Conservation (phyloP, 2,329 filamentous ascomycete genomes). For the Karstenula rhodostoma region DNA sequence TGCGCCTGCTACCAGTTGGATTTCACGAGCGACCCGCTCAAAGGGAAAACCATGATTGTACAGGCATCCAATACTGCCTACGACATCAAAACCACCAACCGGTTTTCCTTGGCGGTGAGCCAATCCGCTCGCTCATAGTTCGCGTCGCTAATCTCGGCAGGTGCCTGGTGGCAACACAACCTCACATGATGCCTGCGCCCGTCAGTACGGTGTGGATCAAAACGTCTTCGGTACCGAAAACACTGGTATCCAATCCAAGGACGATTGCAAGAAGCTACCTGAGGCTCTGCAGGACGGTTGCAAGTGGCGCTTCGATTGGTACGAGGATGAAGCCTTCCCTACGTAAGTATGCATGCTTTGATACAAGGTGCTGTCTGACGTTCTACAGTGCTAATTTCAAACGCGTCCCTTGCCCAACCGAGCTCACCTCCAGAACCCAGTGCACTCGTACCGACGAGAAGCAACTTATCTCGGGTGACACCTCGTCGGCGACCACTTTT, state of each 20-base stretch:
- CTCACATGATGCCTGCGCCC: slow-evolving; percentile 42
- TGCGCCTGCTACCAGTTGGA: slow-evolving; percentile 71
- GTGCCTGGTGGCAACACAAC: slow-evolving; percentile 49
- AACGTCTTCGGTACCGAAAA: slow-evolving; percentile 43
- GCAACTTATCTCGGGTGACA: slow-evolving; percentile 25
- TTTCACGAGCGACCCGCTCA: slow-evolving; percentile 63
- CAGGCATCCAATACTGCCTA: slow-evolving; percentile 69
- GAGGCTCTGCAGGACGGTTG: slow-evolving; percentile 37
- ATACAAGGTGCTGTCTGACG: slow-evolving; percentile 29
- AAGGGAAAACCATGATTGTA: slow-evolving; percentile 70
- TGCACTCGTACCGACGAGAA: slow-evolving; percentile 46
- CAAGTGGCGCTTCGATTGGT: slow-evolving; percentile 48
- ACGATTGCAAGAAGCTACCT: slow-evolving; percentile 47
- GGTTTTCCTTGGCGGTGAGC: slow-evolving; percentile 48
- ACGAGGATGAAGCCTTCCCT: slow-evolving; percentile 43
- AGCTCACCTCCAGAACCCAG: slow-evolving; percentile 44
- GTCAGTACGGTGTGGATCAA: slow-evolving; percentile 42
- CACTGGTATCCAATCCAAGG: slow-evolving; percentile 36
- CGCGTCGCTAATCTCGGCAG: slow-evolving; percentile 29
- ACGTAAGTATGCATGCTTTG: slow-evolving; percentile 30
- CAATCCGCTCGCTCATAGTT: neutral
- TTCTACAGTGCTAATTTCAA: slow-evolving; percentile 46
- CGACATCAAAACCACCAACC: slow-evolving; percentile 43
- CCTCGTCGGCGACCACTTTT: slow-evolving; percentile 26
- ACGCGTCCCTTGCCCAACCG: slow-evolving; percentile 45